Evolutionary conservation across 805 yeast species (phyloP).

Genomic region (Metschnikowia bowlesiae): DNA sequence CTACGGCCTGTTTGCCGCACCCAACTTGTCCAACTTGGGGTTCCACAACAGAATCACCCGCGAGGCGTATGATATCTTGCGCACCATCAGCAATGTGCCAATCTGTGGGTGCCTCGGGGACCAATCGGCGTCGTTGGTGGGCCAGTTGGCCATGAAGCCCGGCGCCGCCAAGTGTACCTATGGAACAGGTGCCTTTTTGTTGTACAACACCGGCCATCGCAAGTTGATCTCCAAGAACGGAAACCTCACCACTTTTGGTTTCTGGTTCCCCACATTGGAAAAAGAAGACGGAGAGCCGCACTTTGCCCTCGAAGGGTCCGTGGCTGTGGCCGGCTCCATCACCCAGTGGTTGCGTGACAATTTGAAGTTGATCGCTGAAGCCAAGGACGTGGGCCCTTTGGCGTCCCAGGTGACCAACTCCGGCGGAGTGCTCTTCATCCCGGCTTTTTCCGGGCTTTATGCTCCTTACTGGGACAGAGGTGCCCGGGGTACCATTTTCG

Average conservation of each 20-base stretch:
- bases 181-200: slow-evolving; percentile 91
- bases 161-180: slow-evolving; percentile 94
- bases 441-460: slow-evolving; percentile 90
- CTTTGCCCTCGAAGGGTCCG: slow-evolving; percentile 91
- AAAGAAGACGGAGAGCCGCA: slow-evolving; percentile 57
- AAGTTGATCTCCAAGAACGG: slow-evolving; percentile 75
- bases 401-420: slow-evolving; percentile 77
- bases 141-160: slow-evolving; percentile 77
- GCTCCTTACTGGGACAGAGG: slow-evolving; percentile 96
- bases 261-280: slow-evolving; percentile 70
- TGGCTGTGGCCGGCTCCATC: slow-evolving; percentile 92
- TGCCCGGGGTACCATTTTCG: slow-evolving; percentile 89
- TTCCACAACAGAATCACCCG: slow-evolving; percentile 48
- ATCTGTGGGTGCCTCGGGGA: slow-evolving; percentile 91
- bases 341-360: slow-evolving; percentile 94
- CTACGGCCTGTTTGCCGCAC: slow-evolving; percentile 68
- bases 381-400: slow-evolving; percentile 86
- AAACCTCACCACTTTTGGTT: slow-evolving; percentile 84
- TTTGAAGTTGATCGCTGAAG: slow-evolving; percentile 71
- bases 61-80: slow-evolving; percentile 48
- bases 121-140: slow-evolving; percentile 90
- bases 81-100: slow-evolving; percentile 57
- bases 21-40: slow-evolving; percentile 50
- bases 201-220: slow-evolving; percentile 78
- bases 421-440: slow-evolving; percentile 92